Evolutionary conservation across 345 rosid genomes (phyloP).

Genomic region (Lepidium sativum): DNA sequence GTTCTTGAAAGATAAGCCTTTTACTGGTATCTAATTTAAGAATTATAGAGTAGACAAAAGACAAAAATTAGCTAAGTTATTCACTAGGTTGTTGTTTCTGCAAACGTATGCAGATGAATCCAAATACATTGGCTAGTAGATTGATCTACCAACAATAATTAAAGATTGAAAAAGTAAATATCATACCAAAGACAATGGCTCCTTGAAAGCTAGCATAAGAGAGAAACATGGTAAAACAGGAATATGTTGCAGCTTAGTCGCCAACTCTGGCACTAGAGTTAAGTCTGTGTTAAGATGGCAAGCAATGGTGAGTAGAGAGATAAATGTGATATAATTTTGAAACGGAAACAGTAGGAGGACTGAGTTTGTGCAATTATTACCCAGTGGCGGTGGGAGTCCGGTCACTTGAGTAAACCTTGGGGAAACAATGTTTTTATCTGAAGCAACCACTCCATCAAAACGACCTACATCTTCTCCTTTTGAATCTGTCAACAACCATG

Average conservation of each 20-base stretch:
- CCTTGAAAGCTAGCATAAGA: conserved; percentile 72
- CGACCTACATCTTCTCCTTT: conserved; percentile 53
- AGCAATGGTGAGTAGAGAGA: background rate
- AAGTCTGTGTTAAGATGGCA: conserved; percentile 44
- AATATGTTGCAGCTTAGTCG: conserved; percentile 42
- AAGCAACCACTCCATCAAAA: conserved; percentile 56
- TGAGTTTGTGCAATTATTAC: conserved; percentile 24
- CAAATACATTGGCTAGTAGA: background rate
- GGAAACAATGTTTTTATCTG: conserved; percentile 62
- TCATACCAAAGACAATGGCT: conserved; percentile 65
- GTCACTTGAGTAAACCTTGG: conserved; percentile 49
- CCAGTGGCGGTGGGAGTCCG: conserved; percentile 61
- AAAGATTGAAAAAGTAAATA: background rate
- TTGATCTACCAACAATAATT: background rate
- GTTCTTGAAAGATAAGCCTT: conserved; percentile 56
- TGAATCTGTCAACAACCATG: conserved; percentile 56
- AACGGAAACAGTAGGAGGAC: background rate
- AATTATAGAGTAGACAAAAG: background rate
- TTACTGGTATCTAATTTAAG: conserved; percentile 51
- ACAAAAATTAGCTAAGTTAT: background rate
- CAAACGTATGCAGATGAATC: background rate
- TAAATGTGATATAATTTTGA: background rate
- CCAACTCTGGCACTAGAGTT: conserved; percentile 43
- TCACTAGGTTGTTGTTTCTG: background rate
- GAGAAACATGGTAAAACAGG: conserved; percentile 73